phyloP scores from a whole-genome alignment of 495 filamentous ascomycete species.

The Penicillium dipodomyicola region DNA sequence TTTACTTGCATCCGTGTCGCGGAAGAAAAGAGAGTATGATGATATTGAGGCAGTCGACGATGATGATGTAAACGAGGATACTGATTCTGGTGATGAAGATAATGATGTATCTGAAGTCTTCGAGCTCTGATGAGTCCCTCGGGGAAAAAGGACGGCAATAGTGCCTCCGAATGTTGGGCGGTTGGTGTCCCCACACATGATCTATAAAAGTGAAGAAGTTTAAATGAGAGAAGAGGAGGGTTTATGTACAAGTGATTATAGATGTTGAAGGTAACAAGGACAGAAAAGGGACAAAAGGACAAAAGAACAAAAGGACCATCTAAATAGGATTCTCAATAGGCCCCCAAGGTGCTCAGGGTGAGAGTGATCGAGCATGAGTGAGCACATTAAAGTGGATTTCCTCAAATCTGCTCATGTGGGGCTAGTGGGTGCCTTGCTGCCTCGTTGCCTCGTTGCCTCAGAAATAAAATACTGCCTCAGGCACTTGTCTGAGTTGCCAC shows the following conservation, averaged over 20 bases:
- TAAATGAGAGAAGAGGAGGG: background rate
- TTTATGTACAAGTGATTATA: background rate
- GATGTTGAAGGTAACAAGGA: background rate
- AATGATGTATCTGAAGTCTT: slow-evolving; percentile 23
- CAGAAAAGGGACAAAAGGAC: background rate
- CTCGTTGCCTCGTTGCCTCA: background rate
- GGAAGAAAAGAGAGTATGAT: slow-evolving; percentile 40
- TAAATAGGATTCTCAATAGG: background rate
- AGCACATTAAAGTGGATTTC: slow-evolving; percentile 14
- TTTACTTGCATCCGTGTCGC: slow-evolving; percentile 18
- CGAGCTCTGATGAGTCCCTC: slow-evolving; percentile 17
- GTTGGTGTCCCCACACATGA: slow-evolving; percentile 29
- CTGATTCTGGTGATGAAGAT: slow-evolving; percentile 30
- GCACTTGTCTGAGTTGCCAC: background rate
- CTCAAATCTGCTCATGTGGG: slow-evolving; percentile 18
- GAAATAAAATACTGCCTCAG: background rate
- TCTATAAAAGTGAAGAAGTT: slow-evolving; percentile 6
- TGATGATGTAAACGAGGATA: slow-evolving; percentile 19
- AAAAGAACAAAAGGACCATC: background rate
- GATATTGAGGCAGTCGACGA: slow-evolving; percentile 20
- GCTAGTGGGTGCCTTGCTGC: background rate
- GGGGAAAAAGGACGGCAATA: slow-evolving; percentile 30
- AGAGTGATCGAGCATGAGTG: slow-evolving; percentile 27
- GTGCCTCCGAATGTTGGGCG: slow-evolving; percentile 27
- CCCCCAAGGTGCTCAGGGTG: slow-evolving; percentile 18